phyloP scores from a whole-genome alignment of 2,329 filamentous ascomycete genomes.

The Pseudogymnoascus verrucosus region DNA sequence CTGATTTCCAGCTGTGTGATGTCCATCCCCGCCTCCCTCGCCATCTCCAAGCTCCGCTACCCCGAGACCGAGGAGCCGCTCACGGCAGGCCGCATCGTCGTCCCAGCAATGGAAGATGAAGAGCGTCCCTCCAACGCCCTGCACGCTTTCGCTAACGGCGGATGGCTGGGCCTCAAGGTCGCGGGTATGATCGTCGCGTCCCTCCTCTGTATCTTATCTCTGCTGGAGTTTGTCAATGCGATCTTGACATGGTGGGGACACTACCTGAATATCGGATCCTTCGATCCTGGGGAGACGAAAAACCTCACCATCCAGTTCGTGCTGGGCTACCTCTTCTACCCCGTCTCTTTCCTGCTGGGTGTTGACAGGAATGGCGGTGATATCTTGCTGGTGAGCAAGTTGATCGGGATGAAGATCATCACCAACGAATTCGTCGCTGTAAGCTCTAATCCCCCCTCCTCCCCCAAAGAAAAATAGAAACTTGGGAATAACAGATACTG shows the following conservation, averaged over 20 bases:
- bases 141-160: conserved; percentile 77
- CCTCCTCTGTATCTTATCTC: conserved; percentile 74
- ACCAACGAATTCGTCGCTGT: conserved; percentile 37
- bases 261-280: conserved; percentile 60
- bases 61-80: conserved; percentile 82
- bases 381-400: conserved; percentile 62
- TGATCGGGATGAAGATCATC: conserved; percentile 82
- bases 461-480: background rate
- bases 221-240: conserved; percentile 66
- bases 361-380: conserved; percentile 53
- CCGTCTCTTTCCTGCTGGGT: conserved; percentile 72
- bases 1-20: conserved; percentile 90
- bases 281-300: conserved; percentile 35
- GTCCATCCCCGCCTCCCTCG: conserved; percentile 86
- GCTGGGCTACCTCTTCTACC: conserved; percentile 70
- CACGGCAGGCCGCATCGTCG: conserved; percentile 71
- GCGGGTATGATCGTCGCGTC: conserved; percentile 73
- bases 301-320: conserved; percentile 68
- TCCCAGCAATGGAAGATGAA: conserved; percentile 62
- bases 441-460: background rate
- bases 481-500: background rate
- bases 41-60: conserved; percentile 81
- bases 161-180: conserved; percentile 81
- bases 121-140: conserved; percentile 70
- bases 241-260: conserved; percentile 76